Evolutionary conservation across 78 protist genomes (phyloP).

Genomic region (Dictyostelium brefeldianum): DNA sequence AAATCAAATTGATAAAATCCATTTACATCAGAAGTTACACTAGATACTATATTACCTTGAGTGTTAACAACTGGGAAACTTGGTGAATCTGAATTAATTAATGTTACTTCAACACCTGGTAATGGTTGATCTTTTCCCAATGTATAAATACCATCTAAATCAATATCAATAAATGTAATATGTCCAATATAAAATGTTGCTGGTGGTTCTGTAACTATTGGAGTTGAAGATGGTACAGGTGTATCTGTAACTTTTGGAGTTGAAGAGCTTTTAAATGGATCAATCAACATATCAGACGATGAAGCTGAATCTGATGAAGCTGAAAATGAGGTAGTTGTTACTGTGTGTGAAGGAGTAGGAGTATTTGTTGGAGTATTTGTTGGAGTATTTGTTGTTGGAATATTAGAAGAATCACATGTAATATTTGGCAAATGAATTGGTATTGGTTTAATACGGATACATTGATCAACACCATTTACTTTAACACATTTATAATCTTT

Average conservation of each 20-base stretch:
- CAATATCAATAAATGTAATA: slow-evolving; percentile 15
- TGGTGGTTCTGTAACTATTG: slow-evolving; percentile 5
- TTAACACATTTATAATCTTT: background rate
- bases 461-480: background rate
- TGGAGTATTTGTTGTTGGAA: background rate
- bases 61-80: background rate
- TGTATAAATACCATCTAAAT: slow-evolving; percentile 12
- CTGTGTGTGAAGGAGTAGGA: too few relatives aligned
- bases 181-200: background rate
- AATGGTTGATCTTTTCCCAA: background rate
- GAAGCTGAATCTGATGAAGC: too few relatives aligned
- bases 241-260: too few relatives aligned
- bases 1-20: slow-evolving; percentile 1
- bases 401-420: too few relatives aligned
- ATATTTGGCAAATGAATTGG: too few relatives aligned
- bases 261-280: too few relatives aligned
- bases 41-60: background rate
- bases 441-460: slow-evolving; percentile 2
- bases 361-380: too few relatives aligned
- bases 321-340: too few relatives aligned
- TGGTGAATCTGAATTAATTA: background rate
- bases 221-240: background rate
- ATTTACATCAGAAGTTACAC: background rate
- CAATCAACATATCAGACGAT: too few relatives aligned
- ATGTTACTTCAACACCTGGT: slow-evolving; percentile 1